A percentile compares a stretch with the other conserved stretches of the same genome.
Evolutionary conservation across 345 rosid species (phyloP).

Genomic region (Trapa bicornis): DNA sequence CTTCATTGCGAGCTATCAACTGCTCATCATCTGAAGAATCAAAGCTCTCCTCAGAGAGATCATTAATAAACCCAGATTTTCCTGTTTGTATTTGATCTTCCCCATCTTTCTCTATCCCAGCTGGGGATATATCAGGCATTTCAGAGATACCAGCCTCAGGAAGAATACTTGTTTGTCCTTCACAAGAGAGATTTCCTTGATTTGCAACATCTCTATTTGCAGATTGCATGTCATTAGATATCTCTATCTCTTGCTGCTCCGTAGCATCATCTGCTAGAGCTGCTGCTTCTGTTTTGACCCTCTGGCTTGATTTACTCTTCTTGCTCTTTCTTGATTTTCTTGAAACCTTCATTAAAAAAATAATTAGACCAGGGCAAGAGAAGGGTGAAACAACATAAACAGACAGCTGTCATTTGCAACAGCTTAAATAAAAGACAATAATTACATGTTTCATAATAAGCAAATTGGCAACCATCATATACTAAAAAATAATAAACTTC

Average conservation of each 20-base stretch:
- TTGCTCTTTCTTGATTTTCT: conserved; percentile 61
- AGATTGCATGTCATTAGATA: conserved; percentile 19
- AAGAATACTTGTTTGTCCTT: conserved; percentile 7
- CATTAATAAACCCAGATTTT: conserved; percentile 23
- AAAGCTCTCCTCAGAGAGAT: conserved; percentile 34
- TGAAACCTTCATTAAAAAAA: conserved; percentile 46
- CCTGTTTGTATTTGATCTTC: conserved; percentile 22
- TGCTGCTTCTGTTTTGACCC: conserved; percentile 23
- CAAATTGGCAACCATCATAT: too few species aligned
- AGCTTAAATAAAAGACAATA: neutral
- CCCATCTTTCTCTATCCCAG: conserved; percentile 18
- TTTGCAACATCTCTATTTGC: conserved; percentile 17
- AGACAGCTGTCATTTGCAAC: neutral
- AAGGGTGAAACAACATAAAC: neutral
- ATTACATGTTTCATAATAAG: neutral
- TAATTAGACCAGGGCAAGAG: neutral
- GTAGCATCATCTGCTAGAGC: conserved; percentile 23
- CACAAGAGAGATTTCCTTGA: conserved; percentile 16
- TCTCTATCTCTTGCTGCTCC: conserved; percentile 21
- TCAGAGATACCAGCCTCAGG: conserved; percentile 20
- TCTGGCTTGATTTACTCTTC: conserved; percentile 34
- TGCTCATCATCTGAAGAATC: conserved; percentile 67
- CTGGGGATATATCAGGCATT: conserved; percentile 12
- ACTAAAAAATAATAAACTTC: neutral
- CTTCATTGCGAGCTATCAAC: conserved; percentile 48